Conservation (phyloP, 106 monocot genomes). For the Dioscorea alata region DNA sequence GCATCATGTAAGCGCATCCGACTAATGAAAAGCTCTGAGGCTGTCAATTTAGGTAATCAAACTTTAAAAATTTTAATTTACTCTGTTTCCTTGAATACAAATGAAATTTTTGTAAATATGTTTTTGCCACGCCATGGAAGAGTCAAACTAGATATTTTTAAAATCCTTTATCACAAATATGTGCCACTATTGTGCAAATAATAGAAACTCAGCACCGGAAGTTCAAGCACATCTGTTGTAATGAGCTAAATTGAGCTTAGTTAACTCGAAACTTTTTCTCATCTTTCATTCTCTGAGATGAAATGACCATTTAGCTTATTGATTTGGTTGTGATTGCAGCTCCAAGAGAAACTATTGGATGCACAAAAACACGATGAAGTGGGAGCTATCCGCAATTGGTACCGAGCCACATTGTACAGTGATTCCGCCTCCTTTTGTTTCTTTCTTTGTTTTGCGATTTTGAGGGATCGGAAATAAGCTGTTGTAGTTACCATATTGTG, state of each 20-base stretch:
- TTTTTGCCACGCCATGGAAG: no score
- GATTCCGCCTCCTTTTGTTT: constrained; percentile 1
- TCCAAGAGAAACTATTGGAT: constrained; percentile 24
- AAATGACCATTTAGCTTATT: neutral
- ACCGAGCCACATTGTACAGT: constrained; percentile 12
- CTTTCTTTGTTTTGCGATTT: neutral
- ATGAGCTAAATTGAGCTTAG: no score
- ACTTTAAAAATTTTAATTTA: no score
- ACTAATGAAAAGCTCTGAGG: constrained; percentile 88
- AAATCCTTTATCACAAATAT: no score
- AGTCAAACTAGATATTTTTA: no score
- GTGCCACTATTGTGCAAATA: no score
- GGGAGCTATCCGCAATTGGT: neutral
- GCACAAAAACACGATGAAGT: neutral
- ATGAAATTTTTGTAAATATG: no score
- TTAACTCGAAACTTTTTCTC: no score
- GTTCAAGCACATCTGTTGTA: no score
- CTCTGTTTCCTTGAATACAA: no score
- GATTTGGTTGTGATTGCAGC: constrained; percentile 19
- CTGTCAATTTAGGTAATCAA: constrained; percentile 65
- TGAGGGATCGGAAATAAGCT: constrained; percentile 16
- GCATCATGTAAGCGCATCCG: constrained; percentile 80
- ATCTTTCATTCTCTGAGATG: neutral
- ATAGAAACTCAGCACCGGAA: no score
- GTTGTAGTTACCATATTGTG: constrained; percentile 8